A percentile compares a stretch with the other conserved stretches of the same genome.
Conservation (phyloP, 352 stramenopile genomes). For the Pythium scleroteichum region DNA sequence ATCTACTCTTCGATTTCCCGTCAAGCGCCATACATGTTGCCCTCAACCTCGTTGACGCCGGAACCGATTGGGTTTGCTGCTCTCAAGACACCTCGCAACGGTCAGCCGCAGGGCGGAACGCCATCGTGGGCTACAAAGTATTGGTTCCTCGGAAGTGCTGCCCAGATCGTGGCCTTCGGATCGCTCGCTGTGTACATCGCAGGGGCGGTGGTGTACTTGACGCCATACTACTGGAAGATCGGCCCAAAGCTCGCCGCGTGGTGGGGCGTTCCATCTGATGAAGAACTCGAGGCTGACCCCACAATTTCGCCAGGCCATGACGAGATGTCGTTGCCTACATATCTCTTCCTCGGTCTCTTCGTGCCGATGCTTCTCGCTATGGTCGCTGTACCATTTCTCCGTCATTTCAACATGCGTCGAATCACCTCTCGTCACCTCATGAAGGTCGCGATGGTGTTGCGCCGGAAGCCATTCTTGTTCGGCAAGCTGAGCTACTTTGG, state of each 20-base stretch:
- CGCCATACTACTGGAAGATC: slow-evolving; percentile 12
- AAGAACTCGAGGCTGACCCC: neutral
- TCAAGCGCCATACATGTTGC: too few relatives aligned
- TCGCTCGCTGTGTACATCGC: slow-evolving; percentile 32
- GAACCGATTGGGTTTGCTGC: too few relatives aligned
- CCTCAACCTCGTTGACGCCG: too few relatives aligned
- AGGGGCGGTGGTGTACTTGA: slow-evolving; percentile 33
- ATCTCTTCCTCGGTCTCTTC: slow-evolving; percentile 39
- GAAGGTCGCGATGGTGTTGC: slow-evolving; percentile 33
- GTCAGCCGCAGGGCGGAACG: neutral
- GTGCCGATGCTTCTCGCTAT: slow-evolving; percentile 35
- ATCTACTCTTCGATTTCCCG: too few relatives aligned
- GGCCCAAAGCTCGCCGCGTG: slow-evolving; percentile 13
- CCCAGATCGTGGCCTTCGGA: slow-evolving; percentile 32
- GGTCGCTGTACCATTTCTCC: slow-evolving; percentile 34
- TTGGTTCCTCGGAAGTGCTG: slow-evolving; percentile 21
- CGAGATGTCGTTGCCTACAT: slow-evolving; percentile 58
- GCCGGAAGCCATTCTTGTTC: slow-evolving; percentile 37
- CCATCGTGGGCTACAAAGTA: slow-evolving; percentile 5
- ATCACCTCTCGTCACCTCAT: slow-evolving; percentile 32
- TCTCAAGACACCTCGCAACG: too few relatives aligned
- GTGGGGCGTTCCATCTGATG: slow-evolving; percentile 25
- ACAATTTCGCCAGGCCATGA: slow-evolving; percentile 16
- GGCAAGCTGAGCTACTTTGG: slow-evolving; percentile 27
- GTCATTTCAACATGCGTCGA: slow-evolving; percentile 37